Percentiles rank a stretch among this genome's conserved stretches.
These are phyloP conservation scores for Chlorella sp. DNA, from an alignment of 139 green algal species.

Conservation along the genomic window DNA sequence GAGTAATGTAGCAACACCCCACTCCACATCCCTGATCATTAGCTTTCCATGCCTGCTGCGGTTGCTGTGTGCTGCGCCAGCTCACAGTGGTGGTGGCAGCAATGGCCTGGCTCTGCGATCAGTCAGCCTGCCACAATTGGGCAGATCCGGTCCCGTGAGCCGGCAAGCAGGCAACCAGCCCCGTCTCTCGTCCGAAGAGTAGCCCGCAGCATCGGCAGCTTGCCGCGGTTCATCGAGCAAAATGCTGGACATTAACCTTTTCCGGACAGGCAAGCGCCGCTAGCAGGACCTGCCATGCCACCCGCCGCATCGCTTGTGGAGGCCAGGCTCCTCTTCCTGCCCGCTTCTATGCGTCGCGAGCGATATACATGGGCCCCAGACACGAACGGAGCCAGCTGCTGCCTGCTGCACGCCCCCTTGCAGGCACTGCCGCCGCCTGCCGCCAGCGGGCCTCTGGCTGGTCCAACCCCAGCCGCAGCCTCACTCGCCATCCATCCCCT, in stretches of 20 bases:
- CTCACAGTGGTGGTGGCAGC: too few species aligned
- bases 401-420: background rate
- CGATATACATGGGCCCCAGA: too few species aligned
- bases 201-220: too few species aligned
- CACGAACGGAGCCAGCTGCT: background rate
- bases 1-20: too few species aligned
- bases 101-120: background rate
- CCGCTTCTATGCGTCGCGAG: background rate
- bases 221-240: background rate
- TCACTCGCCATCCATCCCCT: background rate
- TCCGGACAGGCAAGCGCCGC: constrained; percentile 72
- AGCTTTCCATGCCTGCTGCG: background rate
- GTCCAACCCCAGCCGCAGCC: too few species aligned
- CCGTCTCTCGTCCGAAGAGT: too few species aligned
- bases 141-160: too few species aligned
- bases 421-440: background rate
- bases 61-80: too few species aligned
- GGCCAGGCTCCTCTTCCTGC: background rate
- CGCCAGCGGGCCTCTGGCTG: background rate
- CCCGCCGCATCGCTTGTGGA: background rate
- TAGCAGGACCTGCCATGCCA: background rate
- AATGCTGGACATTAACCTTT: constrained; percentile 99
- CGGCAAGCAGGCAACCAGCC: too few species aligned
- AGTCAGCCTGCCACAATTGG: background rate
- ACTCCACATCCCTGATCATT: too few species aligned